phyloP scores from a whole-genome alignment of 352 stramenopile species.

The Pilasporangium apinafurcum region DNA sequence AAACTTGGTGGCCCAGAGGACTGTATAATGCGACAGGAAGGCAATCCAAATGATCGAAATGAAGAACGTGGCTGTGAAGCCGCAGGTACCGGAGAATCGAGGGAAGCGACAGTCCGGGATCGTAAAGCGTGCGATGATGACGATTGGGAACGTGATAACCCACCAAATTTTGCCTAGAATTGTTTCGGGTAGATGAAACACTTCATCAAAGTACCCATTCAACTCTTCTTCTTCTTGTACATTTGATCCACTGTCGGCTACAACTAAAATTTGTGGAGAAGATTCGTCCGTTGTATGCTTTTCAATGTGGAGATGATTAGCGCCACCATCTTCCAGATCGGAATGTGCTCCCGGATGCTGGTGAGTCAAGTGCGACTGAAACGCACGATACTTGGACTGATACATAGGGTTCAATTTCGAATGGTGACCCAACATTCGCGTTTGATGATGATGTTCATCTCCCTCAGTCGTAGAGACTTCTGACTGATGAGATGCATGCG shows the following conservation, averaged over 20 bases:
- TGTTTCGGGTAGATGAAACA: conserved; percentile 31
- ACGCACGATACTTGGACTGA: conserved; percentile 67
- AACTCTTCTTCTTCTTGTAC: conserved; percentile 19
- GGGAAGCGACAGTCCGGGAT: conserved; percentile 71
- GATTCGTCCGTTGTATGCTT: background rate
- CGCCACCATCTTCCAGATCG: conserved; percentile 1
- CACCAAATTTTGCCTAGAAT: conserved; percentile 50
- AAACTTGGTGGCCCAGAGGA: conserved; percentile 53
- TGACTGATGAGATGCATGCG: no score
- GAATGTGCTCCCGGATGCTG: conserved; percentile 5
- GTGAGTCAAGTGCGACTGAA: conserved; percentile 39
- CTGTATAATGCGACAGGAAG: conserved; percentile 65
- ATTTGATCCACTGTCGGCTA: no score
- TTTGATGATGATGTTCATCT: conserved; percentile 10
- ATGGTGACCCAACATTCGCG: conserved; percentile 26
- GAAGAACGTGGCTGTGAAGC: conserved; percentile 50
- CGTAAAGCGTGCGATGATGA: conserved; percentile 53
- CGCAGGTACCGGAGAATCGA: conserved; percentile 30
- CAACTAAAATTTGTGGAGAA: no score
- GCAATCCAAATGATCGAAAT: conserved; percentile 71
- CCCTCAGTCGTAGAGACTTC: conserved; percentile 6
- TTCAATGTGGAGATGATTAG: background rate
- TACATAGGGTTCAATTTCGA: conserved; percentile 47
- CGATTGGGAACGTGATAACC: conserved; percentile 58
- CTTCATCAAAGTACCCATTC: conserved; percentile 53